Conservation (phyloP, 2,329 filamentous ascomycete genomes). For the Aureobasidium sp. region DNA sequence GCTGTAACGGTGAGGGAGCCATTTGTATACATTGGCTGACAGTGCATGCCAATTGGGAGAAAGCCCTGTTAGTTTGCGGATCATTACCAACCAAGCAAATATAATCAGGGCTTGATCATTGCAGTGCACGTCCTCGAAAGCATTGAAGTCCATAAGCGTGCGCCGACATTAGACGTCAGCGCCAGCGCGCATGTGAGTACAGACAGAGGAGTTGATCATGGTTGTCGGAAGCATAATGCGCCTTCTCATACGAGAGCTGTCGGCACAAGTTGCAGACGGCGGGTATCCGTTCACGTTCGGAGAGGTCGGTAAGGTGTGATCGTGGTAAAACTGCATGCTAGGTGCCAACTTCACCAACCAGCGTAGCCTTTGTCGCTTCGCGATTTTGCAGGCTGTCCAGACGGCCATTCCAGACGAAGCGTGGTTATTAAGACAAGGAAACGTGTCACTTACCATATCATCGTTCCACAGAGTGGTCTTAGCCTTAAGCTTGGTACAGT, state of each 20-base stretch:
- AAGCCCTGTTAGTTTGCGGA: background rate
- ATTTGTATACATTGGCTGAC: background rate
- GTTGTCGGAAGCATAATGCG: background rate
- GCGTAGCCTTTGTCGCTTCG: background rate
- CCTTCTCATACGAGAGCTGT: background rate
- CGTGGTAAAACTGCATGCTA: background rate
- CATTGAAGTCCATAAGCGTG: background rate
- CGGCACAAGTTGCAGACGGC: background rate
- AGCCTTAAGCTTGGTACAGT: constrained; percentile 90
- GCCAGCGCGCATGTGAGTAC: background rate
- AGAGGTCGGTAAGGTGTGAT: background rate
- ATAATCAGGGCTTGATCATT: background rate
- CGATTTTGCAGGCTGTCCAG: background rate
- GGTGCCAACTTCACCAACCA: background rate
- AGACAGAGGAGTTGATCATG: background rate
- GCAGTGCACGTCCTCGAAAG: background rate
- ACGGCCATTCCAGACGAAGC: background rate
- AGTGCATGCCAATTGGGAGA: background rate
- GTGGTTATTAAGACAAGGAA: background rate
- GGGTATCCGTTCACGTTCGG: background rate
- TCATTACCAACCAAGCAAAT: too few relatives aligned
- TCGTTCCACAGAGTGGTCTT: constrained; percentile 92
- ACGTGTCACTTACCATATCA: constrained; percentile 64
- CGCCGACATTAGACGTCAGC: background rate
- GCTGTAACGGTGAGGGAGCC: background rate